Evolutionary conservation across 805 yeast genomes (phyloP), one percentile per base, ranked within the genome.

Genomic region (Metschnikowia proteae): DNA sequence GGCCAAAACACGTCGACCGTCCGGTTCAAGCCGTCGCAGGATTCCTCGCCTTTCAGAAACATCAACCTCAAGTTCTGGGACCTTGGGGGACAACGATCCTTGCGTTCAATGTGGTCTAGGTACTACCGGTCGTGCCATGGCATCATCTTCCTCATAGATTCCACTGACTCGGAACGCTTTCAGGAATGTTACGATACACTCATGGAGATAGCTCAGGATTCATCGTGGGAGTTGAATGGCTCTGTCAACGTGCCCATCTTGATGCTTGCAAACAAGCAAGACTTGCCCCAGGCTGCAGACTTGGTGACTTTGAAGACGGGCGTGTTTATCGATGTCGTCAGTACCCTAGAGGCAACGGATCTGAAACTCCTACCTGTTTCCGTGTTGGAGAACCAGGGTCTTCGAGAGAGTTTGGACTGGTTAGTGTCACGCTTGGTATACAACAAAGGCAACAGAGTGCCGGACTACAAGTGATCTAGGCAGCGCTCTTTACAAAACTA

Each of bases 251-350:
- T 90, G 13, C 99, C 98, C 1, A 82, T 92, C 7, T 73, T 92
- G 49, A 92, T 92, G 97, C 74, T 92, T 60, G 98, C 97, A 6
- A 92, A 94, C 65, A 94, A 94, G 64, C 97, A 91, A 70, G 98
- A 94, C 58, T 64, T 73, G 50, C 77, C 78, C 30, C 73, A 71
- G 49, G 77, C 76, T 30, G 74, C 70, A 26, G 77, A 73, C 49
- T 62, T 73, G 55, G 76, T 72, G 37, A 55, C 70, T 86, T 86
- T 66, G 78, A 94, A 62, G 84, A 92, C 73, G 80, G 94, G 77
- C 70, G 92, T 56, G 79, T 92, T 75, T 82, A 94, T 72, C 75
- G 84, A 62, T 80, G 87, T 60, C 87, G 97, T 45, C 84, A 87
- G 74, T 82, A 72, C 84, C 60, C 69, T 92, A 60, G 86, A 87